phyloP scores from a whole-genome alignment of 2,329 filamentous ascomycete genomes.

The Sordariomycetes sp. region DNA sequence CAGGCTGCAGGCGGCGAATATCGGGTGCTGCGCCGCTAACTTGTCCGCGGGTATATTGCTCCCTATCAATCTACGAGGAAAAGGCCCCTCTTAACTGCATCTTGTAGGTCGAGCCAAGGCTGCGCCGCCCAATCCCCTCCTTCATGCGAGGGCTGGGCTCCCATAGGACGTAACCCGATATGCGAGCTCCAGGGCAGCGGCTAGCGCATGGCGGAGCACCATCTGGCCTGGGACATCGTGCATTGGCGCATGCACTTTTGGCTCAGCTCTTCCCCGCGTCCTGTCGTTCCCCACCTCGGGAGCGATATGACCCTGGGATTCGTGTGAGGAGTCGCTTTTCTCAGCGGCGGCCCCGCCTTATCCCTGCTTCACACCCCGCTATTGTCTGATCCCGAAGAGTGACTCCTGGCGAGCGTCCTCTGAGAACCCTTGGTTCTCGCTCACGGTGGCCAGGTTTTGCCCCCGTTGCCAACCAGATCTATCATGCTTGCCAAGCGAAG shows the following conservation, averaged over 20 bases:
- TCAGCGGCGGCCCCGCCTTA: background rate
- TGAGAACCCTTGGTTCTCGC: no score
- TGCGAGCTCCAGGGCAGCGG: background rate
- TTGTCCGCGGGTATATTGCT: background rate
- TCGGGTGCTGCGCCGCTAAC: background rate
- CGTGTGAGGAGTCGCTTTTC: background rate
- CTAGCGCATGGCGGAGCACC: slow-evolving; percentile 2
- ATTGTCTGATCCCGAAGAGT: no score
- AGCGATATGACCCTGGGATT: background rate
- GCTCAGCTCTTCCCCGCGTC: background rate
- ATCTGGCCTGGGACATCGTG: background rate
- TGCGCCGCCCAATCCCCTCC: slow-evolving; percentile 3
- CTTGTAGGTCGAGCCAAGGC: background rate
- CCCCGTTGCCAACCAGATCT: no score
- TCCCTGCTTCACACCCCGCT: no score
- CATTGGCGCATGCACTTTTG: background rate
- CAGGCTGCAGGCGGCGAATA: background rate
- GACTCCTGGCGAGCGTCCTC: no score
- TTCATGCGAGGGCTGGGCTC: slow-evolving; percentile 2
- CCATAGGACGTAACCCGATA: background rate
- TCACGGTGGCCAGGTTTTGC: no score
- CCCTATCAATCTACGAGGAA: background rate
- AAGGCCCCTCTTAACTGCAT: background rate
- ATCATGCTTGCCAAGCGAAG: no score
- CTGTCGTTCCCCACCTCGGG: background rate